Percentiles rank a stretch among this genome's conserved stretches.
Conservation (phyloP, 2,329 filamentous ascomycete species). For the Trichoderma koningii region DNA sequence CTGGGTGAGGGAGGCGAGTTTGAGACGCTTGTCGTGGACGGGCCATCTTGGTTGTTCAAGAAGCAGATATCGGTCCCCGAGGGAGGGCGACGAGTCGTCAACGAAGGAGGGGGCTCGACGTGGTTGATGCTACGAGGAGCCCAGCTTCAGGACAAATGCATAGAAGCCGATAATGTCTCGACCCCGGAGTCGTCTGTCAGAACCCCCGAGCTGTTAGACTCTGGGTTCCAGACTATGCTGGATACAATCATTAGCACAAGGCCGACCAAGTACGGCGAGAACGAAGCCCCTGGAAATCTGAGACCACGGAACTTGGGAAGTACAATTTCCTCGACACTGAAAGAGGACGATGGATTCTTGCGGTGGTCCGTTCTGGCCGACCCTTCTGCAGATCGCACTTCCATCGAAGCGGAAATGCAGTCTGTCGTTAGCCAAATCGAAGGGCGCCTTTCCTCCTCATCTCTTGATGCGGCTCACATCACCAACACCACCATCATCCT, state of each 20-base stretch:
- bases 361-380: constrained; percentile 47
- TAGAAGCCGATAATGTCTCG: constrained; percentile 17
- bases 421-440: constrained; percentile 51
- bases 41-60: constrained; percentile 72
- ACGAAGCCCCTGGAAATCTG: background rate
- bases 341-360: constrained; percentile 31
- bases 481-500: constrained; percentile 68
- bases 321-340: background rate
- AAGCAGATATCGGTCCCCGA: constrained; percentile 65
- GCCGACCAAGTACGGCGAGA: background rate
- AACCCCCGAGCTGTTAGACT: constrained; percentile 68
- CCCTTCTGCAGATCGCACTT: constrained; percentile 30
- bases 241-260: constrained; percentile 28
- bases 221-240: constrained; percentile 53
- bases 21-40: constrained; percentile 86
- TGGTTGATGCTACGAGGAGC: constrained; percentile 67
- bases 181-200: constrained; percentile 43
- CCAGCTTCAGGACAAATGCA: constrained; percentile 50
- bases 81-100: constrained; percentile 54
- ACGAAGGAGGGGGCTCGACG: constrained; percentile 75
- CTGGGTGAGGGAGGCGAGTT: constrained; percentile 95
- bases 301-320: background rate
- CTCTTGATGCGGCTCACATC: constrained; percentile 44
- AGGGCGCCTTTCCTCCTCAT: constrained; percentile 41
- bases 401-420: constrained; percentile 52